Conservation (phyloP, 306 rosid genomes). For the Coriaria nepalensis region DNA sequence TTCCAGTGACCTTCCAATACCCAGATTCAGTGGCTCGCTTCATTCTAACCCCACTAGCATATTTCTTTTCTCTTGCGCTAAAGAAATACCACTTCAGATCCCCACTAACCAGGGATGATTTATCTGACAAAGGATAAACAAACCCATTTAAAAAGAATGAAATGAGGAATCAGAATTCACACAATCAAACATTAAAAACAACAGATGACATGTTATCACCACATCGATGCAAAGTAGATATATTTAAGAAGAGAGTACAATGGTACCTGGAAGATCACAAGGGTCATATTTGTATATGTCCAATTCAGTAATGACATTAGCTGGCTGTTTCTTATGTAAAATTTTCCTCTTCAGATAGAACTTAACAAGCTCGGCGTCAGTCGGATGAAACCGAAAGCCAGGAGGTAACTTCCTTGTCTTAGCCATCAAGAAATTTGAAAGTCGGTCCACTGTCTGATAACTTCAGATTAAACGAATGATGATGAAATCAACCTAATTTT, state of each 20-base stretch:
- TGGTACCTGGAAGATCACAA: constrained; percentile 72
- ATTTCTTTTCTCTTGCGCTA: constrained; percentile 45
- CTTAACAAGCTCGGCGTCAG: constrained; percentile 40
- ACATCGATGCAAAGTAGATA: too few species aligned
- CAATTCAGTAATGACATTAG: constrained; percentile 36
- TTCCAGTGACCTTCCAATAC: constrained; percentile 71
- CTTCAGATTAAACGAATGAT: too few species aligned
- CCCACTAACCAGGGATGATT: constrained; percentile 14
- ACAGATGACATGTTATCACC: too few species aligned
- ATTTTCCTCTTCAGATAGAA: constrained; percentile 55
- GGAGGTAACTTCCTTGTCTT: constrained; percentile 20
- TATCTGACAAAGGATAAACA: background rate
- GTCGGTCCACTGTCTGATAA: background rate
- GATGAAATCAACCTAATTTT: too few species aligned
- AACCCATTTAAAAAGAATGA: too few species aligned
- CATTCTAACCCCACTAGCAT: constrained; percentile 39
- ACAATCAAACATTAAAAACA: too few species aligned
- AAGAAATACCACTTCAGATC: constrained; percentile 63
- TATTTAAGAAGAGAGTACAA: too few species aligned
- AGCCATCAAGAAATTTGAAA: constrained; percentile 15
- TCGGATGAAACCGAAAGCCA: constrained; percentile 66
- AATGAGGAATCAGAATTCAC: too few species aligned
- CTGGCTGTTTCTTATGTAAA: constrained; percentile 16
- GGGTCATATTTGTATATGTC: constrained; percentile 53
- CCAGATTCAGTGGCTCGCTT: constrained; percentile 48